Base-by-base conservation (phyloP, 257 asterid genomes). In the Nicotiana knightiana region DNA sequence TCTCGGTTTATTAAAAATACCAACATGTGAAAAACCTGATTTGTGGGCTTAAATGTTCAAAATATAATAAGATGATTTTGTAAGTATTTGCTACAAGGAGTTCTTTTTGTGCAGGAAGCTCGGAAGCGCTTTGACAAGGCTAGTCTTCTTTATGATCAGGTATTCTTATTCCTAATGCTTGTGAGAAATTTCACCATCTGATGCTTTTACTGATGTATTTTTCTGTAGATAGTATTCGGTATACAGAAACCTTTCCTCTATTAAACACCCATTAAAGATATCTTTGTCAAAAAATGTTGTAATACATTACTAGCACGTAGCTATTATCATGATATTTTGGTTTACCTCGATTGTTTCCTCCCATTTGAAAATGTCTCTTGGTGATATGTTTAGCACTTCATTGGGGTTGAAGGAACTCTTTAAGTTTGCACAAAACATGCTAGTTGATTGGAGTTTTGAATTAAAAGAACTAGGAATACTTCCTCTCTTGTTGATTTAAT, bases 71-170 rank as follows among this genome's bases (percentile, higher is more conserved):
- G 65, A 79, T 7, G 54, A 33, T 65, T 79, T 79, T 80, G 35
- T 64, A 81, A 30, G 63, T 81, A 80, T 76, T 77, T 81, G 54
- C 76, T 88, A 73, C 77, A 86, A 76, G 76, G 87, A 82, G 61
- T 82, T 82, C 64, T 81, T 86, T 76, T 67, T 43, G 81, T 88
- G 94, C 94, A 97, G 99, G 99, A 97, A 89, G 97, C 98, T 75
- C 91, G 99, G 66, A 97, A 97, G 87, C 92, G 93, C 67, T 93
- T 97, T 89, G 99, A 97, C 90, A 97, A 93, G 91, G 97, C 98
- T 73, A 97, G 98, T 84, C 97, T 97, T 88, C 89, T 91, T 71
- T 94, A 97, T 88, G 99, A 97, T 84, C 99, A 97, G 98, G 98
- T 97, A 81, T 85, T 81, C 76, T 82, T 88, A 81, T 81, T 79